Evolutionary conservation across 2,329 filamentous ascomycete genomes (phyloP).

Genomic region (Apiospora malaysiana): DNA sequence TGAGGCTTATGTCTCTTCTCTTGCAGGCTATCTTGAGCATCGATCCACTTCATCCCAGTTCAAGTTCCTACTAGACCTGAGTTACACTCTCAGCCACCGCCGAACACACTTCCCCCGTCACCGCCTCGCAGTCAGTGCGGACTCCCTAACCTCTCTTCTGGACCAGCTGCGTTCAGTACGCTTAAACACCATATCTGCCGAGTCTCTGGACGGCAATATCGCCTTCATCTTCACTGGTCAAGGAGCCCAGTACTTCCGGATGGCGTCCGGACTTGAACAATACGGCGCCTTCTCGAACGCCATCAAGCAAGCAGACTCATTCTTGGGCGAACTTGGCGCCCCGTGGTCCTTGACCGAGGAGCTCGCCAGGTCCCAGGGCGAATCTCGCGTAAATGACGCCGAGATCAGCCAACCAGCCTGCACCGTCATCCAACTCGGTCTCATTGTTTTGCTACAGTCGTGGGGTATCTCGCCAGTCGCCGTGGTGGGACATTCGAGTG

Average conservation of each 20-base stretch:
- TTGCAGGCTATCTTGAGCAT: neutral
- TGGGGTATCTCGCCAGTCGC: conserved; percentile 37
- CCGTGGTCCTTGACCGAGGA: conserved; percentile 23
- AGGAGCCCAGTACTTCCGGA: conserved; percentile 43
- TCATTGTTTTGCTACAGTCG: conserved; percentile 42
- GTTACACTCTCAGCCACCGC: conserved; percentile 38
- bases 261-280: conserved; percentile 39
- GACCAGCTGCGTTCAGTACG: conserved; percentile 33
- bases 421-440: conserved; percentile 49
- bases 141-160: conserved; percentile 29
- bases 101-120: conserved; percentile 34
- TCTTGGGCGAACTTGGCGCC: conserved; percentile 27
- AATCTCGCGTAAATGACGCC: conserved; percentile 31
- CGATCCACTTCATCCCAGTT: neutral
- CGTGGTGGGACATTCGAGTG: conserved; percentile 45
- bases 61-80: conserved; percentile 28
- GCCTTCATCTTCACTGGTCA: conserved; percentile 44
- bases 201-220: neutral
- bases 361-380: conserved; percentile 27
- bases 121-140: conserved; percentile 30
- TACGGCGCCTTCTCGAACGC: conserved; percentile 28
- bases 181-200: conserved; percentile 29
- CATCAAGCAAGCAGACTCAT: conserved; percentile 24
- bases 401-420: conserved; percentile 46
- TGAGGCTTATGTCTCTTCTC: neutral